phyloP scores from a whole-genome alignment of 345 rosid genomes.

The Viola odorata region DNA sequence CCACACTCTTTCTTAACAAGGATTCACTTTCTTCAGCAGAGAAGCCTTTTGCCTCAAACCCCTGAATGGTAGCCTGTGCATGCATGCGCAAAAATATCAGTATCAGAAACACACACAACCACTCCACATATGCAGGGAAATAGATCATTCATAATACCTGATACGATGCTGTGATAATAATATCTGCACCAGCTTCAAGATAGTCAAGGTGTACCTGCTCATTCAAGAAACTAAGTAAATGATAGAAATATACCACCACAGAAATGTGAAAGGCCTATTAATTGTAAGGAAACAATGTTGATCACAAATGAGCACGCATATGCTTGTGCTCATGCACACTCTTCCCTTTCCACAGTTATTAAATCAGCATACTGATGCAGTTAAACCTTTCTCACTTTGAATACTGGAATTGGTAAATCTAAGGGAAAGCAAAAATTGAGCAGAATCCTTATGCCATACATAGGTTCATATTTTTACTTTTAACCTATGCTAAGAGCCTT shows the following conservation, averaged over 20 bases:
- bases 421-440: too few species aligned
- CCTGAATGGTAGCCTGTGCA: constrained; percentile 74
- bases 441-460: too few species aligned
- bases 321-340: too few species aligned
- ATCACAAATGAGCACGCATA: too few species aligned
- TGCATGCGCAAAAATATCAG: constrained; percentile 11
- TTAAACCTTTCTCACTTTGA: too few species aligned
- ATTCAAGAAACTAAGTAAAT: constrained; percentile 18
- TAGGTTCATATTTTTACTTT: too few species aligned
- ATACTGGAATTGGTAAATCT: too few species aligned
- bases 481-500: too few species aligned
- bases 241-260: neutral
- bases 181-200: constrained; percentile 89
- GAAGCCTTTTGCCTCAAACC: constrained; percentile 66
- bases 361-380: too few species aligned
- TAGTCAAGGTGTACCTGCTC: constrained; percentile 72
- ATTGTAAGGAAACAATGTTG: too few species aligned
- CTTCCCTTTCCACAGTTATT: too few species aligned
- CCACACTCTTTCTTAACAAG: constrained; percentile 59
- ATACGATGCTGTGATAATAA: constrained; percentile 62
- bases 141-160: constrained; percentile 37
- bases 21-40: constrained; percentile 49
- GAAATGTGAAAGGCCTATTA: too few species aligned
- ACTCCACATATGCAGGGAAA: neutral
- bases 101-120: neutral